Base-by-base conservation (phyloP, 2,329 filamentous ascomycete genomes). In the Colletotrichum nymphaeae region DNA sequence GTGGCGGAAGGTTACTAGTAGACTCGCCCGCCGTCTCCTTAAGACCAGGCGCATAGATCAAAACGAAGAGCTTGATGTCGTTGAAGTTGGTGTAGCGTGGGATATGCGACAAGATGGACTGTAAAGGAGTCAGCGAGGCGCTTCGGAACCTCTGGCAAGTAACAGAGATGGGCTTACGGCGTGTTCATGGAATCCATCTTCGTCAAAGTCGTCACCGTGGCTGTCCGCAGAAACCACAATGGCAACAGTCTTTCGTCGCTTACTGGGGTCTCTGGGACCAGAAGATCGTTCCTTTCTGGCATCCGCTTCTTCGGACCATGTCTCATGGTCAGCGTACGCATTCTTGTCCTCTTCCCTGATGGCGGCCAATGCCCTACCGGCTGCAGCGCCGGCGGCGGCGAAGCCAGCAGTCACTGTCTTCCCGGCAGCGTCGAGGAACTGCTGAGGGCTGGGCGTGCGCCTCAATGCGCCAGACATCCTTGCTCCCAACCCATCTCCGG, bases 261-360 rank as follows among this genome's bases (percentile, higher is more conserved):
- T 90, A 64, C 80, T 75, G 63, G 82, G 74, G 63, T 81, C 77
- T 76, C 80, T 74, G 71, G 81, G 72, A 72, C 81, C 77, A 49
- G 85, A 76, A 72, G 80, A 76, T 67, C 85, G 85, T 67, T 88
- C 85, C 77, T 85, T 85, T 79, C 93, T 91, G 62, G 93, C 89
- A 77, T 94, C 93, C 26, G 93, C 94, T 84, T 98, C 95, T 82
- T 98, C 95, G 16, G 93, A 95, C 96, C 96, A 98, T 65, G 94
- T 92, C 80, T 94, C 93, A 83, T 97, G 94, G 81, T 98, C 96
- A 75, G 91, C 92, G 81, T 93, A 97, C 64, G 93, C 93, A 74
- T 91, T 89, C 80, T 91, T 92, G 79, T 95, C 94, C 80, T 97
- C 95, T 81, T 98, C 94, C 68, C 93, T 90, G 76, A 97, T 97